Base-by-base conservation (phyloP, 139 green algal species). In the Asterochloris erici region DNA sequence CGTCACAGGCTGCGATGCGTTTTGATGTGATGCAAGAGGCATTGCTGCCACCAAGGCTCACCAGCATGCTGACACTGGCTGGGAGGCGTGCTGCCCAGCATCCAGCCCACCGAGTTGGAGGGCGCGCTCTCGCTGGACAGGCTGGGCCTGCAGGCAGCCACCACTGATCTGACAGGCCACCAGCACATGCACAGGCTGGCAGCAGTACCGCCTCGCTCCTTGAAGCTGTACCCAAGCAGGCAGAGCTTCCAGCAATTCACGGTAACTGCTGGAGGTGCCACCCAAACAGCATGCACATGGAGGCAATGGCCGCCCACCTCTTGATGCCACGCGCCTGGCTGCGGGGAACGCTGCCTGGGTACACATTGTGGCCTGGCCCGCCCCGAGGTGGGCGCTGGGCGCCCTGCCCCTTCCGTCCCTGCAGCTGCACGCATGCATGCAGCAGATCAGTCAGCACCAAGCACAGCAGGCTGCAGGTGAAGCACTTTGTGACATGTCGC, bases 31-130 rank as follows among this genome's bases (percentile, higher is more conserved):
- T 6, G 38, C 38, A 54, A 54, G 38, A 54, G 38, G 38, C 6
- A 54, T 54, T 54, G 38, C 38, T 54, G 38, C 38, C 26, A 82
- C 66, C 38, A 24, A 29, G 63, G 4, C 17, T 21, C 61, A 23
- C 61, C 90, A 79, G 78, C 71, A 54, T 54, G 38, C 38, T 54
- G 38, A 54, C 38, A 54, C 6, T 54, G 38, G 63, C 86, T 84
- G 14, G 88, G 85, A 1, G 93, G 93, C 15, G 91, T 94, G 19
- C 90, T 91, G n/a, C 94, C 94, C 84, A 97, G 90, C 26, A 98
- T 82, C 90, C 93, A 95, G 29, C 92, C 94, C 21, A 97, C 86
- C 19, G 76, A 80, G 61, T 80, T 80, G 11, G 60, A 61, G 10
- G 76, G 76, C 1, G 76, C 60, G 47, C 76, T 80, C 60, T 62